phyloP scores from a whole-genome alignment of 164 flowering plant genomes.

The Pachysandra terminalis region DNA sequence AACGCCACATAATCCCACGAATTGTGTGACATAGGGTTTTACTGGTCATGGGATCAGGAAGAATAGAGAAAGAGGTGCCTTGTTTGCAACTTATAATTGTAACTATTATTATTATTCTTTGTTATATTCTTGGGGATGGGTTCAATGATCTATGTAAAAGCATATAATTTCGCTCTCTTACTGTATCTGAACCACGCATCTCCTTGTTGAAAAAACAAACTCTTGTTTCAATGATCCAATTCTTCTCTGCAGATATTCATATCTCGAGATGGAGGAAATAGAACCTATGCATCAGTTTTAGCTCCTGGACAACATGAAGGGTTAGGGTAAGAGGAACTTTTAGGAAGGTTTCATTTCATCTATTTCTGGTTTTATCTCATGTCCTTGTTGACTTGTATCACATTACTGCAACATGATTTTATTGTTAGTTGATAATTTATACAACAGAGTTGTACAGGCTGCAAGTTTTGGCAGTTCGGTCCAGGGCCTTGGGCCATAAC shows the following conservation, averaged over 20 bases:
- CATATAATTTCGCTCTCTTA: neutral
- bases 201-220: neutral
- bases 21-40: too few relatives aligned
- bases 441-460: too few relatives aligned
- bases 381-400: neutral
- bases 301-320: slow-evolving; percentile 98
- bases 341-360: neutral
- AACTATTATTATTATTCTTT: too few relatives aligned
- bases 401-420: neutral
- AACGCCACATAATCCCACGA: too few relatives aligned
- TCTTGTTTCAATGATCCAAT: neutral
- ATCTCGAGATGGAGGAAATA: slow-evolving; percentile 87
- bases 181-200: neutral
- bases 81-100: too few relatives aligned
- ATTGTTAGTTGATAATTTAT: neutral
- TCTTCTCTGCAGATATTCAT: slow-evolving; percentile 75
- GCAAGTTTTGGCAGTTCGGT: too few relatives aligned
- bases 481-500: too few relatives aligned
- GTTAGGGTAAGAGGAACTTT: slow-evolving; percentile 60
- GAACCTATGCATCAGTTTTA: slow-evolving; percentile 88
- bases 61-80: too few relatives aligned
- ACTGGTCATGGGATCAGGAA: too few relatives aligned
- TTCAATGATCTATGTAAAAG: neutral
- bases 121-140: too few relatives aligned
- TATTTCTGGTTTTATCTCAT: neutral